Evolutionary conservation across 2,329 filamentous ascomycete genomes (phyloP).

Genomic region (Delphinella strobiligena): DNA sequence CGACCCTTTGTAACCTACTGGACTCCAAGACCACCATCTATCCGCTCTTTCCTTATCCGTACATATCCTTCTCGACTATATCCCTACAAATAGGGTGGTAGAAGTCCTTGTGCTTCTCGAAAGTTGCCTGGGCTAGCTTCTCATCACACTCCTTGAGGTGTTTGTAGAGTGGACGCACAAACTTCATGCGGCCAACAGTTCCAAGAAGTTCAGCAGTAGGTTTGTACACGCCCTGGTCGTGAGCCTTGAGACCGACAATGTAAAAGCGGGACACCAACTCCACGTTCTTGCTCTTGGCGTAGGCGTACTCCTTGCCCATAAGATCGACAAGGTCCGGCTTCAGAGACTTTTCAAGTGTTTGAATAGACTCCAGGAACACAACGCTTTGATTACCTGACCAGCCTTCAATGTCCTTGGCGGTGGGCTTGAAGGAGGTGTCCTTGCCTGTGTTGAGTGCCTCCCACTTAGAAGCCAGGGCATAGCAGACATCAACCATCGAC

Average conservation of each 20-base stretch:
- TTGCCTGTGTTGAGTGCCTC: conserved; percentile 35
- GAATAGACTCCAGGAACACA: conserved; percentile 75
- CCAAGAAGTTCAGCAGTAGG: conserved; percentile 66
- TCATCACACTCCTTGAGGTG: conserved; percentile 63
- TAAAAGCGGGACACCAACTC: conserved; percentile 77
- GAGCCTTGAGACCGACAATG: conserved; percentile 63
- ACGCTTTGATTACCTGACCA: conserved; percentile 83
- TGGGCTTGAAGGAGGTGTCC: conserved; percentile 44
- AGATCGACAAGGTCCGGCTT: conserved; percentile 52
- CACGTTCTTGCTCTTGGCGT: conserved; percentile 66
- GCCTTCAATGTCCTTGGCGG: conserved; percentile 52
- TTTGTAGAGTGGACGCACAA: conserved; percentile 75
- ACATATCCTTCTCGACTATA: conserved; percentile 78
- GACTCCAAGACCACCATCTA: background rate
- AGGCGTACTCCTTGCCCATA: conserved; percentile 65
- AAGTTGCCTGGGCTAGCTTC: conserved; percentile 65
- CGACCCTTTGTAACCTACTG: background rate
- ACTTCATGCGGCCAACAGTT: conserved; percentile 90
- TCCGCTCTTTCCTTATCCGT: conserved; percentile 25
- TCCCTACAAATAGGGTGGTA: conserved; percentile 88
- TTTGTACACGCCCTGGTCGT: conserved; percentile 55
- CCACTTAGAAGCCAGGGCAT: conserved; percentile 74
- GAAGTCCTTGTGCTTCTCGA: conserved; percentile 78
- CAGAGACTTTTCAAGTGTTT: conserved; percentile 54
- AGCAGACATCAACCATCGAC: conserved; percentile 72